Evolutionary conservation across 1,139 yeast genomes (phyloP).

Genomic region (Ogataea hybrid): DNA sequence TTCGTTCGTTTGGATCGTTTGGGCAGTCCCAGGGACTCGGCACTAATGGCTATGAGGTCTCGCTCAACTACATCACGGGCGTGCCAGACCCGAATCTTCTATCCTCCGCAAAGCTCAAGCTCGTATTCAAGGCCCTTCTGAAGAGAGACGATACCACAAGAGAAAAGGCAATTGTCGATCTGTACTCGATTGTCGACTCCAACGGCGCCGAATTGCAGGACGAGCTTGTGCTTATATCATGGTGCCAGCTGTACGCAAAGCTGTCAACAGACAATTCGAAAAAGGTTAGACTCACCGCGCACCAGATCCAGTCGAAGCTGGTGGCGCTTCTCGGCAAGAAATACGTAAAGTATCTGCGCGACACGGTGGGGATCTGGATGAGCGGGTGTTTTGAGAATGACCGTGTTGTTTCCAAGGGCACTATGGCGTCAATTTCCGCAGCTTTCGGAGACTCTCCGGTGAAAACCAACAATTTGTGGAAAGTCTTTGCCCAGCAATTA

Average conservation of each 20-base stretch:
- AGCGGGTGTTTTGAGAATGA: conserved; percentile 73
- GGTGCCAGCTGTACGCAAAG: conserved; percentile 84
- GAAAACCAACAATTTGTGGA: conserved; percentile 62
- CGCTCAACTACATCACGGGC: conserved; percentile 75
- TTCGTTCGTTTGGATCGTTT: conserved; percentile 11
- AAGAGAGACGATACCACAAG: conserved; percentile 83
- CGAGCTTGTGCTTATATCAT: conserved; percentile 55
- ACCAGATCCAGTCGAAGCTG: conserved; percentile 58
- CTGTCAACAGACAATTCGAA: conserved; percentile 70
- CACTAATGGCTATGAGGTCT: conserved; percentile 58
- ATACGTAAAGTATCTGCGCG: conserved; percentile 62
- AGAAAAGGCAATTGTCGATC: conserved; percentile 71
- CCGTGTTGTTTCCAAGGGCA: conserved; percentile 50
- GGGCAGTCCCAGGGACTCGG: conserved; percentile 28
- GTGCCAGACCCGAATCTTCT: conserved; percentile 67
- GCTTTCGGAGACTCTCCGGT: conserved; percentile 59
- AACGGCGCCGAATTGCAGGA: conserved; percentile 33
- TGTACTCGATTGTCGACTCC: conserved; percentile 36
- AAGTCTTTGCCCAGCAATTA: conserved; percentile 53
- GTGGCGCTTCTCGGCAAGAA: conserved; percentile 55
- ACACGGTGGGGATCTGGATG: conserved; percentile 70
- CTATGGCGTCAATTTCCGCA: conserved; percentile 44
- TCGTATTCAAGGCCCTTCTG: conserved; percentile 69
- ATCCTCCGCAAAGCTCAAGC: conserved; percentile 54
- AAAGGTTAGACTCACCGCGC: conserved; percentile 57